Evolutionary conservation across 768 basidiomycete species (phyloP).

Genomic region (Hygrocybe coccinea): DNA sequence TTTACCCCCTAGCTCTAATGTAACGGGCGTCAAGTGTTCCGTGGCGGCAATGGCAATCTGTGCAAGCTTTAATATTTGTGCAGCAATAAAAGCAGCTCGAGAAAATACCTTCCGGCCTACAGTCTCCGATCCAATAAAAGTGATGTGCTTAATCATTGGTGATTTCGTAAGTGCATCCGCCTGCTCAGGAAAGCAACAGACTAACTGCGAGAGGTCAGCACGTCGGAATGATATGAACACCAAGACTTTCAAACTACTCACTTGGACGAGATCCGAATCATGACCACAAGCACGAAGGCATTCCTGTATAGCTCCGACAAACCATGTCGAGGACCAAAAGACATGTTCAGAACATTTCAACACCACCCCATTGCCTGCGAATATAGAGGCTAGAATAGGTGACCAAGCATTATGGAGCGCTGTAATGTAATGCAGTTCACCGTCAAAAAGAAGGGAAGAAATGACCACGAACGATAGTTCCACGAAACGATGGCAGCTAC

Average conservation of each 20-base stretch:
- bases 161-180: constrained; percentile 78
- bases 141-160: constrained; percentile 84
- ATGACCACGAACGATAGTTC: constrained; percentile 69
- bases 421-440: constrained; percentile 25
- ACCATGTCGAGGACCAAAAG: constrained; percentile 85
- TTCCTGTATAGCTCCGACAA: constrained; percentile 69
- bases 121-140: constrained; percentile 82
- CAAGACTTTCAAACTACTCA: constrained; percentile 20
- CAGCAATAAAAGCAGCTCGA: background rate
- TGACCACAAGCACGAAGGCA: constrained; percentile 81
- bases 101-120: constrained; percentile 65
- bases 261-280: constrained; percentile 83
- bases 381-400: constrained; percentile 85
- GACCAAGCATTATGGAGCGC: constrained; percentile 93
- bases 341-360: constrained; percentile 92
- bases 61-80: background rate
- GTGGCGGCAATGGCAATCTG: constrained; percentile 83
- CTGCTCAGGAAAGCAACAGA: constrained; percentile 84
- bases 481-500: constrained; percentile 92
- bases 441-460: background rate
- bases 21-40: constrained; percentile 83
- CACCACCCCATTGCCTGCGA: constrained; percentile 85
- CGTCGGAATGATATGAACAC: background rate
- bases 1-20: constrained; percentile 92
- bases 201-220: constrained; percentile 41